These are phyloP conservation scores for Teratosphaeria gauchensis DNA, from an alignment of 2,329 filamentous ascomycete species.

Conservation along the genomic window DNA sequence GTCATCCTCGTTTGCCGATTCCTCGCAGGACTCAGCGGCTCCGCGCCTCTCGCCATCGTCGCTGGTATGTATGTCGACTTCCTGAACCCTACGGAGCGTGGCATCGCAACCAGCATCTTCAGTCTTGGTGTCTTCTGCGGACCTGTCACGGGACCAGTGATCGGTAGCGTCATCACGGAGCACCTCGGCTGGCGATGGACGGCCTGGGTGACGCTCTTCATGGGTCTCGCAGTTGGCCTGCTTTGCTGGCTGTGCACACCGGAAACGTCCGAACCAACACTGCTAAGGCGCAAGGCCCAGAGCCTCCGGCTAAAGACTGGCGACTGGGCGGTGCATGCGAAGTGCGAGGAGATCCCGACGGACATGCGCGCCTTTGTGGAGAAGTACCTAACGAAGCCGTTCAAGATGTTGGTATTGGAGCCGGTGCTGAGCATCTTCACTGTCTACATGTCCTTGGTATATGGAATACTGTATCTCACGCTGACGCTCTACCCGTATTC, in stretches of 20 bases:
- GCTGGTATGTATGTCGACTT: neutral
- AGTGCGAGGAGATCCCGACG: slow-evolving; percentile 56
- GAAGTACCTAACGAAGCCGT: slow-evolving; percentile 34
- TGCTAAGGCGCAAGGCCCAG: slow-evolving; percentile 33
- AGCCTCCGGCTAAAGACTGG: slow-evolving; percentile 39
- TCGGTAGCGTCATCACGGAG: slow-evolving; percentile 41
- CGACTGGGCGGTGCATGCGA: slow-evolving; percentile 63
- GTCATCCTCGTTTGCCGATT: neutral
- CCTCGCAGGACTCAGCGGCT: neutral
- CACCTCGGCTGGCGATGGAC: slow-evolving; percentile 51
- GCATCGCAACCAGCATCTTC: neutral
- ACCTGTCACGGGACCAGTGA: slow-evolving; percentile 33
- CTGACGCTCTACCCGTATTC: slow-evolving; percentile 41
- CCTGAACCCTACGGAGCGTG: neutral
- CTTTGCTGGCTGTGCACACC: slow-evolving; percentile 38
- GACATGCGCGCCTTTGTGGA: slow-evolving; percentile 29
- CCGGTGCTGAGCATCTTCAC: slow-evolving; percentile 41
- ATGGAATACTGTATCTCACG: slow-evolving; percentile 32
- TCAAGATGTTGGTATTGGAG: slow-evolving; percentile 37
- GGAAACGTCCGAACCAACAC: slow-evolving; percentile 41
- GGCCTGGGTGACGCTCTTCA: slow-evolving; percentile 45
- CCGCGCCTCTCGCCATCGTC: neutral
- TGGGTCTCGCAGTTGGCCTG: slow-evolving; percentile 32
- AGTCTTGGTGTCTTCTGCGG: neutral
- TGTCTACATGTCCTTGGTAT: slow-evolving; percentile 29